Conservation (phyloP, 495 filamentous ascomycete species). For the Filosporella fistucella region DNA sequence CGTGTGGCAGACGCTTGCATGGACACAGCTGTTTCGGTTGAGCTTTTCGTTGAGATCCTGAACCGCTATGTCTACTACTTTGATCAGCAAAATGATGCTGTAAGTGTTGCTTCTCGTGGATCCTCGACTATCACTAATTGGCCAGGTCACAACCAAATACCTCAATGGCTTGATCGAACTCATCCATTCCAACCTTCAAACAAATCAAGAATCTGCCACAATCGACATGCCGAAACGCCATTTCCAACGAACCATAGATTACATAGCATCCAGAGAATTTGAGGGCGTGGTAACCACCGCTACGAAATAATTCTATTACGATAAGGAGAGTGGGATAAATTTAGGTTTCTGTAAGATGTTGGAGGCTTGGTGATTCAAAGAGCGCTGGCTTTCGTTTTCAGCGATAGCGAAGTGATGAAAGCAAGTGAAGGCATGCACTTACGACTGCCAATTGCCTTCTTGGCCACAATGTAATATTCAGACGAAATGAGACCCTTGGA, state of each 20-base stretch:
- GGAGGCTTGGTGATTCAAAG: constrained; percentile 9
- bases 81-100: constrained; percentile 97
- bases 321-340: not conserved
- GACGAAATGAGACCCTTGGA: constrained; percentile 12
- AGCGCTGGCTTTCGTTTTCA: too few species aligned
- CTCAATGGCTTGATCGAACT: constrained; percentile 97
- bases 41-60: constrained; percentile 96
- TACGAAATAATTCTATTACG: constrained; percentile 16
- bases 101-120: constrained; percentile 33
- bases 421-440: too few species aligned
- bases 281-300: constrained; percentile 63
- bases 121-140: constrained; percentile 16
- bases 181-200: constrained; percentile 91
- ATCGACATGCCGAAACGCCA: constrained; percentile 86
- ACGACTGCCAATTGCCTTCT: not conserved
- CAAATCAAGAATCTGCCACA: constrained; percentile 72
- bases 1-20: constrained; percentile 98
- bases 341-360: constrained; percentile 15
- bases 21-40: constrained; percentile 97
- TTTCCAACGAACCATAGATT: constrained; percentile 90
- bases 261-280: constrained; percentile 85
- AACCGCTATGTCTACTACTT: constrained; percentile 99
- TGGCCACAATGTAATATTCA: constrained; percentile 16
- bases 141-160: constrained; percentile 90
- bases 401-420: too few species aligned